phyloP scores from a whole-genome alignment of 2,329 filamentous ascomycete genomes.

The Apiospora saccharicola region DNA sequence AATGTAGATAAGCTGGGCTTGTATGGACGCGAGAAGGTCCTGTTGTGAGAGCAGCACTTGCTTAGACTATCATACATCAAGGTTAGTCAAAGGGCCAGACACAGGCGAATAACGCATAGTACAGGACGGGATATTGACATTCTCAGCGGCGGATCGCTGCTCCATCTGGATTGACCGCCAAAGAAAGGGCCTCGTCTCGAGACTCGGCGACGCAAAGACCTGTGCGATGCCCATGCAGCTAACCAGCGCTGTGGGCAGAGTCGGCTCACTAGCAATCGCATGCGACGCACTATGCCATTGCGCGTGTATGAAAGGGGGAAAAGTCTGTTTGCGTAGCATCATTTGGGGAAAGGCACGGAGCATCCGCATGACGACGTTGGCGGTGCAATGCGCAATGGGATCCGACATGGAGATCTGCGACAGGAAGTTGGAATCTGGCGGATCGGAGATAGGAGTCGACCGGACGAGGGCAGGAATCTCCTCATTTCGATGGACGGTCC shows the following conservation, averaged over 20 bases:
- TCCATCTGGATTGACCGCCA: slow-evolving; percentile 33
- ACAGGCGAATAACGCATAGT: neutral
- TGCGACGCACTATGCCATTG: slow-evolving; percentile 23
- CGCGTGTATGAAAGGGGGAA: slow-evolving; percentile 37
- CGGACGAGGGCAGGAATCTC: neutral
- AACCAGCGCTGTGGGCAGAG: slow-evolving; percentile 30
- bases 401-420: neutral
- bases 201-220: slow-evolving; percentile 32
- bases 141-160: neutral
- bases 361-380: slow-evolving; percentile 19
- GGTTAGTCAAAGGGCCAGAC: neutral
- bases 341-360: slow-evolving; percentile 33
- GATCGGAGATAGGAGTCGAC: neutral
- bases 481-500: too few species aligned
- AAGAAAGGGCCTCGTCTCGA: slow-evolving; percentile 32
- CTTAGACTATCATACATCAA: neutral
- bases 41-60: neutral
- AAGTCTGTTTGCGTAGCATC: slow-evolving; percentile 36
- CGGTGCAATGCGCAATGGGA: neutral
- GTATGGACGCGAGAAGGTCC: slow-evolving; percentile 11
- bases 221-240: slow-evolving; percentile 37
- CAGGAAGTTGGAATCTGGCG: neutral
- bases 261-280: neutral
- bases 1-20: slow-evolving; percentile 22
- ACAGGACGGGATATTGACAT: neutral